phyloP scores from a whole-genome alignment of 2,329 filamentous ascomycete species.

The Penicillium sp. region DNA sequence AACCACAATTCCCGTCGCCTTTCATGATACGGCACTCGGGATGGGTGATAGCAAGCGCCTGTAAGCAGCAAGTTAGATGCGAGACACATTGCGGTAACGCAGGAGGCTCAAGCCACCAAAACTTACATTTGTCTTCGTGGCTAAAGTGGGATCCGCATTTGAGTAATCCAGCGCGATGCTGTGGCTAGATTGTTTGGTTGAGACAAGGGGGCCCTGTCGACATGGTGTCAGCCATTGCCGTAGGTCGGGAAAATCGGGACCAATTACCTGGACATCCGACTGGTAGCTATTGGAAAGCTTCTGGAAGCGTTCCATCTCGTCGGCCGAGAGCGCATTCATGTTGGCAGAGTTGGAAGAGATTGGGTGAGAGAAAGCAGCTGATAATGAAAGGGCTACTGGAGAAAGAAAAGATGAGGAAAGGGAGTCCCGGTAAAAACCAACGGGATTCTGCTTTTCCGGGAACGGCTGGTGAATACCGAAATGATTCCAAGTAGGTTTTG shows the following conservation, averaged over 20 bases:
- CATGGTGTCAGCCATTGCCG: slow-evolving; percentile 25
- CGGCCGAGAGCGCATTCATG: slow-evolving; percentile 43
- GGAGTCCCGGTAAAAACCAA: slow-evolving; percentile 23
- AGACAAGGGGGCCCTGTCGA: slow-evolving; percentile 74
- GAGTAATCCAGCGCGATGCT: slow-evolving; percentile 82
- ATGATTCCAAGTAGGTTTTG: slow-evolving; percentile 33
- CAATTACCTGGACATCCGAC: slow-evolving; percentile 52
- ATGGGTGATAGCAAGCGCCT: slow-evolving; percentile 80
- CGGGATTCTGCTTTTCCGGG: slow-evolving; percentile 29
- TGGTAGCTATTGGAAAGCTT: slow-evolving; percentile 61
- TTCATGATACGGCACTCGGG: slow-evolving; percentile 82
- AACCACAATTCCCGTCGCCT: slow-evolving; percentile 95
- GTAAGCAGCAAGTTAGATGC: slow-evolving; percentile 4
- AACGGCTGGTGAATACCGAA: slow-evolving; percentile 32
- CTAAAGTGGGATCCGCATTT: slow-evolving; percentile 78
- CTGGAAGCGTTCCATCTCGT: slow-evolving; percentile 61
- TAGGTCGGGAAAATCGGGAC: neutral
- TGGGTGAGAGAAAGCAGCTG: slow-evolving; percentile 13
- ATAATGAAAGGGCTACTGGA: slow-evolving; percentile 23
- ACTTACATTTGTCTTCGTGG: slow-evolving; percentile 77
- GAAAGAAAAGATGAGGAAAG: slow-evolving; percentile 23
- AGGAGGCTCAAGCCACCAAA: neutral
- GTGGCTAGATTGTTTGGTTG: slow-evolving; percentile 71
- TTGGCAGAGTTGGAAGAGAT: slow-evolving; percentile 14
- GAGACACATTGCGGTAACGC: neutral